phyloP scores from a whole-genome alignment of 2,329 filamentous ascomycete species.

The Aspergillus bombycis region DNA sequence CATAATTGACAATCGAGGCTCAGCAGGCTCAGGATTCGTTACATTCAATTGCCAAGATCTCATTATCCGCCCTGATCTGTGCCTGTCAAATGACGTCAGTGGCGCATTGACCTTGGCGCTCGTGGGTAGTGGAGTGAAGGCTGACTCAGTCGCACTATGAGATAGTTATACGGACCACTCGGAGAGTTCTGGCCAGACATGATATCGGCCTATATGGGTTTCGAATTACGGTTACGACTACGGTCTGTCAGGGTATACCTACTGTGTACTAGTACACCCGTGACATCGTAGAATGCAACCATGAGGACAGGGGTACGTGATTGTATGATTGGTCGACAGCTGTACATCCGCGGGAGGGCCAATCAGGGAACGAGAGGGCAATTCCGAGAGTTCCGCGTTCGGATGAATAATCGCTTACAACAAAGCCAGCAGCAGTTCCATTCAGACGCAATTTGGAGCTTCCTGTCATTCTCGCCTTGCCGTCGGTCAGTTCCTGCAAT shows the following conservation, averaged over 20 bases:
- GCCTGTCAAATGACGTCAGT: not conserved
- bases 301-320: not conserved
- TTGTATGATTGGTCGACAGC: not conserved
- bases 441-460: not conserved
- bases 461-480: not conserved
- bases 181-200: not conserved
- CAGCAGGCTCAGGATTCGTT: too few species aligned
- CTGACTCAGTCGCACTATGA: not conserved
- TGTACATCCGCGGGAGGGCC: not conserved
- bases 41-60: too few species aligned
- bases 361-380: not conserved
- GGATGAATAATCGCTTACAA: slow-evolving; percentile 5
- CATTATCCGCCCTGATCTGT: not conserved
- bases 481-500: not conserved
- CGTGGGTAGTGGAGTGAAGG: not conserved
- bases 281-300: not conserved
- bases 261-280: too few species aligned
- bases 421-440: not conserved
- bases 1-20: too few species aligned
- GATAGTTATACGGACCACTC: not conserved
- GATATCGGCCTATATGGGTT: not conserved
- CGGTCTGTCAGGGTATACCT: too few species aligned
- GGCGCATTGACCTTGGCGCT: not conserved
- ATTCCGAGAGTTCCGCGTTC: not conserved
- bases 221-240: not conserved